phyloP scores from a whole-genome alignment of 805 yeast species.

The Candida methanosorbosa region DNA sequence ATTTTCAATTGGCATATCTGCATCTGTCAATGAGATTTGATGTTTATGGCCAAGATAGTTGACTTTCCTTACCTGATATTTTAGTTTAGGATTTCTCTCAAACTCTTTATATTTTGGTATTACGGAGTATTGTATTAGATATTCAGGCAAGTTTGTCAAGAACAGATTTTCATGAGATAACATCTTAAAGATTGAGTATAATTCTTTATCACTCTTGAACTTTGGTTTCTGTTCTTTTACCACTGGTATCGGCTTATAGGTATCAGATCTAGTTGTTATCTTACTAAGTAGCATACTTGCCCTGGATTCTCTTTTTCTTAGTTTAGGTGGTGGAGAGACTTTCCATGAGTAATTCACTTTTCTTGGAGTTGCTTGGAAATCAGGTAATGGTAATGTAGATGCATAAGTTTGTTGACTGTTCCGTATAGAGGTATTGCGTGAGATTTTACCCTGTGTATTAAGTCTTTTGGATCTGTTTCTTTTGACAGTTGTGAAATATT shows the following conservation, averaged over 20 bases:
- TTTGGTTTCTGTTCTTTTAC: too few species aligned
- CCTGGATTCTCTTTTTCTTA: not conserved
- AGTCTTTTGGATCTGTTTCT: conserved; percentile 1
- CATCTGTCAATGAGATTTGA: conserved; percentile 7
- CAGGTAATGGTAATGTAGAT: not conserved
- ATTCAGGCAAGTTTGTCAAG: conserved; percentile 5
- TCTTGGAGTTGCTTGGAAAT: not conserved
- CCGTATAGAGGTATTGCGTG: not conserved
- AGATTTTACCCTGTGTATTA: not conserved
- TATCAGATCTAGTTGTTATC: not conserved
- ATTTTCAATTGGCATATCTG: conserved; percentile 6
- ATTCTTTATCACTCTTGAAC: conserved; percentile 4
- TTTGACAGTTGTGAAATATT: not conserved
- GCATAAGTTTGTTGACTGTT: not conserved
- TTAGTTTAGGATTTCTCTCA: conserved; percentile 14
- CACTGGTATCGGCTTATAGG: too few species aligned
- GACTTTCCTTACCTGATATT: conserved; percentile 10
- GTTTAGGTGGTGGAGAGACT: too few species aligned
- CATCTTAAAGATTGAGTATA: conserved; percentile 10
- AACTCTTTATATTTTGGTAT: conserved; percentile 5
- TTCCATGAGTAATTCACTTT: not conserved
- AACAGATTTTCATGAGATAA: conserved; percentile 7
- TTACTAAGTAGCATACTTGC: too few species aligned
- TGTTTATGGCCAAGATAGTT: conserved; percentile 2
- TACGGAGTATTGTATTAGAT: conserved; percentile 12